Percentiles rank a stretch among this genome's conserved stretches.
Evolutionary conservation across 495 filamentous ascomycete species (phyloP).

Genomic region (Entonaema liquescens): DNA sequence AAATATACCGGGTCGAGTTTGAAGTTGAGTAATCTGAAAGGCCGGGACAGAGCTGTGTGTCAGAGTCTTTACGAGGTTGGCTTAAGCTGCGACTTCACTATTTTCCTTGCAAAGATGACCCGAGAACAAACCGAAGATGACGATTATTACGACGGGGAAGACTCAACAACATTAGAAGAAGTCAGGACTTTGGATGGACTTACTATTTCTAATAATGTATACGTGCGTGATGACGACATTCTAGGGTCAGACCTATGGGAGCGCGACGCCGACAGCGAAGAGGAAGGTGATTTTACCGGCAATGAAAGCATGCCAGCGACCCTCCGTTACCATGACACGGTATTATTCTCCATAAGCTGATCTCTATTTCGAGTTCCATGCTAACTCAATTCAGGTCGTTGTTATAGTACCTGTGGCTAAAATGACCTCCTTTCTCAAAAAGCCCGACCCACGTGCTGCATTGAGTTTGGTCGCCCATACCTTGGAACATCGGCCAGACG

Average conservation of each 20-base stretch:
- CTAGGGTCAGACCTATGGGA: slow-evolving; percentile 19
- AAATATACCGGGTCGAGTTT: slow-evolving; percentile 55
- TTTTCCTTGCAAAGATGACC: slow-evolving; percentile 20
- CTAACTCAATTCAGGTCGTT: slow-evolving; percentile 15
- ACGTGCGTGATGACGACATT: slow-evolving; percentile 2
- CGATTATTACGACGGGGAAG: not conserved
- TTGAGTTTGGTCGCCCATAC: not conserved
- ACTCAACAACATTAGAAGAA: slow-evolving; percentile 3
- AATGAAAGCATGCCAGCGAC: slow-evolving; percentile 26
- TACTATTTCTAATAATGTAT: not conserved
- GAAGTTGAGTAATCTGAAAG: slow-evolving; percentile 50
- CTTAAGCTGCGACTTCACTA: slow-evolving; percentile 7
- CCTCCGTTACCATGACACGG: slow-evolving; percentile 27
- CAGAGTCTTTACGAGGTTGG: slow-evolving; percentile 15
- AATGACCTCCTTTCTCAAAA: not conserved
- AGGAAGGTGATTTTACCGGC: slow-evolving; percentile 20
- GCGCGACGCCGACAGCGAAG: slow-evolving; percentile 13
- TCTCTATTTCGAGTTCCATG: not conserved
- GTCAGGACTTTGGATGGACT: slow-evolving; percentile 21
- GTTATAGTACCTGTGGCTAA: slow-evolving; percentile 7
- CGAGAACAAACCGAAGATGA: slow-evolving; percentile 4
- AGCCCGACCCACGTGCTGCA: not conserved
- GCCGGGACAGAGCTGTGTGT: slow-evolving; percentile 48
- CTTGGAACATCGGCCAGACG: not conserved
- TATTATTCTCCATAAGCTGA: not conserved